Conservation (phyloP, 495 filamentous ascomycete genomes). For the Hypoxylon lenormandii region DNA sequence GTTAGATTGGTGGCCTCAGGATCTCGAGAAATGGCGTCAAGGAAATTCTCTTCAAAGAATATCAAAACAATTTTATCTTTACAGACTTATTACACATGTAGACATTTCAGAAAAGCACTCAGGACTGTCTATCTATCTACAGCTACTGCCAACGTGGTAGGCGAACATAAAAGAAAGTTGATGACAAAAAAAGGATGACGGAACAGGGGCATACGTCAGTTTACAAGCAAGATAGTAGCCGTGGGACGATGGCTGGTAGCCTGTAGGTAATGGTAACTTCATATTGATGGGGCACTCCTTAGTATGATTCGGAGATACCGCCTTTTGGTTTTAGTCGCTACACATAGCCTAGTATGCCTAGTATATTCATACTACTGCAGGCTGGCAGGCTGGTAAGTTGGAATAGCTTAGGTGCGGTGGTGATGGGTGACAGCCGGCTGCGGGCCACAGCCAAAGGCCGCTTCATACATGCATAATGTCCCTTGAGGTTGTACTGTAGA, state of each 20-base stretch:
- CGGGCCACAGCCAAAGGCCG: conserved; percentile 14
- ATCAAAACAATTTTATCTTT: neutral
- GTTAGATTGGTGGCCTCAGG: neutral
- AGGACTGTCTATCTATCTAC: conserved; percentile 31
- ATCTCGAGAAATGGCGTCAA: conserved; percentile 7
- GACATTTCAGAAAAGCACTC: neutral
- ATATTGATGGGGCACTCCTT: conserved; percentile 33
- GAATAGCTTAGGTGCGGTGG: conserved; percentile 7
- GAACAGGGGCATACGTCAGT: conserved; percentile 46
- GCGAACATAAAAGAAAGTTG: conserved; percentile 20
- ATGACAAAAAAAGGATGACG: conserved; percentile 31
- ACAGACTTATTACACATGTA: neutral
- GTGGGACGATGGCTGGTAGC: conserved; percentile 33
- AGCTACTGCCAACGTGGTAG: conserved; percentile 17
- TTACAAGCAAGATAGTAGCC: conserved; percentile 10
- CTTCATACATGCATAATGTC: conserved; percentile 29
- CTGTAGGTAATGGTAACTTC: conserved; percentile 40
- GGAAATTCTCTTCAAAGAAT: conserved; percentile 1
- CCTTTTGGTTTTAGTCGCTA: conserved; percentile 33
- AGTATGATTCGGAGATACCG: conserved; percentile 40
- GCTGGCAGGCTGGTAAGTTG: conserved; percentile 16
- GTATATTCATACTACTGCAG: conserved; percentile 22
- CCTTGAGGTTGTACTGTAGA: conserved; percentile 38
- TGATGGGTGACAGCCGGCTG: conserved; percentile 5
- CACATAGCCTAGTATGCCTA: conserved; percentile 25